Base-by-base conservation (phyloP, 441 rosid genomes). In the Gossypium aridum region DNA sequence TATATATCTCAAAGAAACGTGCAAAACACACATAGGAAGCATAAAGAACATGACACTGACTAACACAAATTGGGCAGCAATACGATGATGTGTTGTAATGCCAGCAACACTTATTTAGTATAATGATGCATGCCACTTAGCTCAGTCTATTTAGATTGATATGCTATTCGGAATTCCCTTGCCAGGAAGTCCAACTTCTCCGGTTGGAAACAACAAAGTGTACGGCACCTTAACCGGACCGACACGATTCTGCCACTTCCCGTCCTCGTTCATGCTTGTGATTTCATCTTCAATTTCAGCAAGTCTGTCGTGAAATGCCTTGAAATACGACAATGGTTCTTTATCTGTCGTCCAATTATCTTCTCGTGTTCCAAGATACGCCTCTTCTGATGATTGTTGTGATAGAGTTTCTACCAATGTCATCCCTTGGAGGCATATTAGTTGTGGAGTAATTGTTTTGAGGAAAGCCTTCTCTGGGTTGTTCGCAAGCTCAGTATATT, bases 111-210 rank as follows among this genome's bases (percentile, higher is more conserved):
- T 53, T 16, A 53, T 53, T 53, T 53, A 53, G 17, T n/a, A 51
- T 4, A 51, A 14, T 4, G 56, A 51, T n/a, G 56, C 0, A 3
- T 14, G 1, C n/a, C 6, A 51, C 17, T n/a, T 3, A 51, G 7
- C 16, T 51, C 2, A 3, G 17, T n/a, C 16, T 14, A n/a, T 14
- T 53, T 57, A 87, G 62, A 85, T 85, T 2, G 90, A 84, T 77
- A 87, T 77, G 66, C 90, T 87, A 79, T 87, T 87, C 3, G 92
- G 92, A 23, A 87, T 88, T 28, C 92, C 92, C 75, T 82, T 81
- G 22, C 83, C 87, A 2, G 87, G 79, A 4, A 85, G 81, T 49
- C 92, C 89, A 56, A 76, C 78, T 73, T 77, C 83, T 37, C 87
- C 81, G 0, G 82, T 79, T 23, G 87, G 92, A 71, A 69, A 79